Base-by-base conservation (phyloP, 331 rosid species). In the Rosa hybrid region DNA sequence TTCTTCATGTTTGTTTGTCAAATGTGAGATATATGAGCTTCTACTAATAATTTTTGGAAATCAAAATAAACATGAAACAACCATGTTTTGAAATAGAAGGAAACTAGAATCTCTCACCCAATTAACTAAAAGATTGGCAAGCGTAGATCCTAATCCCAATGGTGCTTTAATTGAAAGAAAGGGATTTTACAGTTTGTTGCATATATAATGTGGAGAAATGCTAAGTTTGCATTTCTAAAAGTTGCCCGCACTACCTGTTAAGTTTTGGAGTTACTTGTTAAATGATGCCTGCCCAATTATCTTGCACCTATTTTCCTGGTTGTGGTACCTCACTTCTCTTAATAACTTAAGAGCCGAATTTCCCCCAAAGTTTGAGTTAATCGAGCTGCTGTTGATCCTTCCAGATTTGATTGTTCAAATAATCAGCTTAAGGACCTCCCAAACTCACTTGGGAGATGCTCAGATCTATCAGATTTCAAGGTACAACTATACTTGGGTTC, bases 361-460 rank as follows among this genome's bases (percentile, higher is more conserved):
- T 53, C 18, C 1, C 63, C 2, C 1, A 11, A n/a, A 6, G 44
- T 44, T 14, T 38, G 51, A 67, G 21, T 50, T 72, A 67, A 49
- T 72, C 41, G 45, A 49, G 77, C 60, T 50, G 50, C 78, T 82
- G 30, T 59, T 77, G 83, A 38, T 79, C 25, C 12, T 72, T 85
- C 77, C 84, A 94, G 98, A 89, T 81, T 92, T 78, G 98, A 94
- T 80, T 92, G 90, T 84, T 90, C 98, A 38, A 88, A 86, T 91
- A 94, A 94, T 83, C 89, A 73, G 86, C 93, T 94, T 80, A 84
- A 77, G 79, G 96, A 92, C 81, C 88, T 94, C 77, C 97, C 98
- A 46, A 80, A 86, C 86, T 84, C 94, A 67, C 86, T 94, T 72
- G 98, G 98, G 71, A 84, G 89, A 80, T 94, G 98, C 79, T 72